Conservation (phyloP, 2,329 filamentous ascomycete genomes). For the Sclerotinia sclerotiorum region DNA sequence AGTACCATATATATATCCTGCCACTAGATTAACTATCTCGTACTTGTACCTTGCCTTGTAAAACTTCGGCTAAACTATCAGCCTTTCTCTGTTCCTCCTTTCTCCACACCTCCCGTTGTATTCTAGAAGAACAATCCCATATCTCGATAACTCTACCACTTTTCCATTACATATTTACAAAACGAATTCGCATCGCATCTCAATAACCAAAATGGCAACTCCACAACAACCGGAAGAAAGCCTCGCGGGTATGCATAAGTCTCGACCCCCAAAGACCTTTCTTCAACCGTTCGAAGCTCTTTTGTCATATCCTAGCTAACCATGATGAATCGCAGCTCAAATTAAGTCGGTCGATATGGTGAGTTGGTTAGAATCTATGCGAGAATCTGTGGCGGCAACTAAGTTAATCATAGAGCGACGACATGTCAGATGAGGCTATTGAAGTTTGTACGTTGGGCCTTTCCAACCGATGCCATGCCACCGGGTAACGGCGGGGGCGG, state of each 20-base stretch:
- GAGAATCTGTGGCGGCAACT: conserved; percentile 25
- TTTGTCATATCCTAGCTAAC: conserved; percentile 24
- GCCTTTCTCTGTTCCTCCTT: conserved; percentile 25
- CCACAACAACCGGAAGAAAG: conserved; percentile 31
- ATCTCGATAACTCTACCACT: conserved; percentile 9
- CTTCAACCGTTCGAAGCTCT: not conserved
- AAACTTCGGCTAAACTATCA: conserved; percentile 24
- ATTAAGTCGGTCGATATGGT: conserved; percentile 99
- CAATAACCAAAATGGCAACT: conserved; percentile 41
- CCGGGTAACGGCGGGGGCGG: conserved; percentile 7
- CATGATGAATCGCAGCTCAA: conserved; percentile 61
- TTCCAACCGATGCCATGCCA: conserved; percentile 52
- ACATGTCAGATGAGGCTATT: conserved; percentile 94
- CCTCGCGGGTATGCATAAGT: conserved; percentile 16
- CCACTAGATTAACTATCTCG: no score
- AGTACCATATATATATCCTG: not conserved
- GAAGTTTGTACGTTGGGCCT: conserved; percentile 75
- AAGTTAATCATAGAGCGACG: conserved; percentile 69
- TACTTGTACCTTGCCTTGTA: not conserved
- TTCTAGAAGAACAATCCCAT: conserved; percentile 17
- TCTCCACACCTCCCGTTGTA: conserved; percentile 14
- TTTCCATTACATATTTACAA: not conserved
- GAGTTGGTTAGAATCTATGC: conserved; percentile 40
- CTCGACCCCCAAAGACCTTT: not conserved
- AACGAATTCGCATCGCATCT: not conserved